Conservation (phyloP, 257 asterid species). For the Leptodermis oblonga region DNA sequence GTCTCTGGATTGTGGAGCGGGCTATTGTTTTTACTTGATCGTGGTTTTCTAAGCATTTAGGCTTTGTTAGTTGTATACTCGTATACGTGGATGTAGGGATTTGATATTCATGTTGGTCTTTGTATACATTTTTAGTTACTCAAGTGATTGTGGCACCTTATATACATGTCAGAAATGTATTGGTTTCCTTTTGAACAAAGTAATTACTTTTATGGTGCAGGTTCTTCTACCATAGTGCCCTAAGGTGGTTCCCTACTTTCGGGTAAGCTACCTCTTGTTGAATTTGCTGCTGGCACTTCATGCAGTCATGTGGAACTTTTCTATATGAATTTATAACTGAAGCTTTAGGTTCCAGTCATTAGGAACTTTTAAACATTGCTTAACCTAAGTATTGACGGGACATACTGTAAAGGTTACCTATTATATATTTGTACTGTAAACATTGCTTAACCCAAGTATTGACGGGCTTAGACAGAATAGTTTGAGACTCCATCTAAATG, state of each 20-base stretch:
- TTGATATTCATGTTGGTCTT: background rate
- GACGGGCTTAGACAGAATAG: background rate
- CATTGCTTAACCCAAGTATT: background rate
- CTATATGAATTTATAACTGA: background rate
- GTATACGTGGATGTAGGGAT: too few relatives aligned
- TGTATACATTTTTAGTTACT: background rate
- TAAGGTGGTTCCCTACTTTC: slow-evolving; percentile 87
- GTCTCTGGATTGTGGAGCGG: too few relatives aligned
- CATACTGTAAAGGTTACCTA: background rate
- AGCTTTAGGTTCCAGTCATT: background rate
- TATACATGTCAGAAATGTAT: background rate
- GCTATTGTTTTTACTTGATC: too few relatives aligned
- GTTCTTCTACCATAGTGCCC: slow-evolving; percentile 98
- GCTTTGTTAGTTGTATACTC: too few relatives aligned
- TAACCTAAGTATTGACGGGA: background rate
- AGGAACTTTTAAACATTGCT: background rate
- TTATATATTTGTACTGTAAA: background rate
- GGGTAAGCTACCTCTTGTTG: slow-evolving; percentile 54
- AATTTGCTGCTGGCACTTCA: slow-evolving; percentile 5
- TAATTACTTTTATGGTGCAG: slow-evolving; percentile 51
- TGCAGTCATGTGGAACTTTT: background rate
- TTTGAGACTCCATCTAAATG: background rate
- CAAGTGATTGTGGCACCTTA: background rate
- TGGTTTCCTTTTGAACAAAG: slow-evolving; percentile 19
- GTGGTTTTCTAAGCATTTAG: background rate